Conservation (phyloP, 257 asterid genomes). For the Nicotiana sylvestris region DNA sequence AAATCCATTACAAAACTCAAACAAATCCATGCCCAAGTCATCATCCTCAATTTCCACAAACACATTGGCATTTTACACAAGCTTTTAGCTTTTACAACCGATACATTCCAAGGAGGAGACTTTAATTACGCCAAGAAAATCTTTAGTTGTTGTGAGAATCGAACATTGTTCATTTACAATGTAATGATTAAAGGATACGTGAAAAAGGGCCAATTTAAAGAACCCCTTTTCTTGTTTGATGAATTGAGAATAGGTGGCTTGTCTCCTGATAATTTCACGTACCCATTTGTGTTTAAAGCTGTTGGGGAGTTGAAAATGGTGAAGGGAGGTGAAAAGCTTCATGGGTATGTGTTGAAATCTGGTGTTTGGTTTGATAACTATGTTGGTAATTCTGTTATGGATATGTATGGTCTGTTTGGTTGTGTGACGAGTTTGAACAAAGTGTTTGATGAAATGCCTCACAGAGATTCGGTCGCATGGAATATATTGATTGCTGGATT, state of each 20-base stretch:
- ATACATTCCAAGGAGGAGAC: conserved; percentile 11
- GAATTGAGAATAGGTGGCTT: conserved; percentile 53
- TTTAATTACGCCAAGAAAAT: conserved; percentile 51
- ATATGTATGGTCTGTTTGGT: conserved; percentile 60
- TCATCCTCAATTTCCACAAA: conserved; percentile 49
- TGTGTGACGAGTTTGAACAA: conserved; percentile 34
- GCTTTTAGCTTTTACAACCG: conserved; percentile 53
- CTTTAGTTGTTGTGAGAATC: conserved; percentile 40
- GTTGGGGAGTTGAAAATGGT: conserved; percentile 46
- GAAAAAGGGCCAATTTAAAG: conserved; percentile 34
- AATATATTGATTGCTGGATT: conserved; percentile 61
- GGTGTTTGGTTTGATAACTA: conserved; percentile 60
- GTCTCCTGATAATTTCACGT: conserved; percentile 74
- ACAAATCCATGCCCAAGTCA: conserved; percentile 67
- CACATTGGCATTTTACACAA: conserved; percentile 67
- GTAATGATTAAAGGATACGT: conserved; percentile 67
- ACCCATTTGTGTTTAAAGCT: conserved; percentile 78
- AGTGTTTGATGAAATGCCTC: conserved; percentile 69
- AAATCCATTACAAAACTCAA: conserved; percentile 43
- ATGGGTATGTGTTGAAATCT: conserved; percentile 63
- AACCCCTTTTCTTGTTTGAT: conserved; percentile 58
- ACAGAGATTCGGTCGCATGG: conserved; percentile 67
- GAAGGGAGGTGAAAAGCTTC: conserved; percentile 63
- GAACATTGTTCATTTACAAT: conserved; percentile 57
- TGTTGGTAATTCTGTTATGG: conserved; percentile 63